A percentile compares a stretch with the other conserved stretches of the same genome.
These are phyloP conservation scores for Acer negundo DNA, from an alignment of 345 rosid species.

Conservation along the genomic window DNA sequence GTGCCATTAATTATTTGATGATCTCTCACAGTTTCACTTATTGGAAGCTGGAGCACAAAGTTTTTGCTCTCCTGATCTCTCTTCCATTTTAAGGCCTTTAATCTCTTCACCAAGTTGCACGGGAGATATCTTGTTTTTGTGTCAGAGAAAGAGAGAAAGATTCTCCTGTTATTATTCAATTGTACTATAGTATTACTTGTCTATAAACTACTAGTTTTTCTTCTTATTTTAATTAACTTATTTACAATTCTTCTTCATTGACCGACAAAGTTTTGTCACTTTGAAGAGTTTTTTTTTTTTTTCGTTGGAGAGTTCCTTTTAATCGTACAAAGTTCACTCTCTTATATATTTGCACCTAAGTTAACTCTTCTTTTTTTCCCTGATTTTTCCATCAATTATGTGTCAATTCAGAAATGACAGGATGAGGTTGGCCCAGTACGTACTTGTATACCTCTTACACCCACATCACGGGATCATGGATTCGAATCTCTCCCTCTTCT, in stretches of 20 bases:
- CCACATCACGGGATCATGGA: too few relatives aligned
- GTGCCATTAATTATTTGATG: slow-evolving; percentile 26
- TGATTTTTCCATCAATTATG: too few relatives aligned
- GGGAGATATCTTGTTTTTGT: slow-evolving; percentile 25
- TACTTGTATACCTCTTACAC: too few relatives aligned
- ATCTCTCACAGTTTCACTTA: neutral
- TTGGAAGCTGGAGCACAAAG: neutral
- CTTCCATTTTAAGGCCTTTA: slow-evolving; percentile 16
- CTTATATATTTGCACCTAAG: too few relatives aligned
- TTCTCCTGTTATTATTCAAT: slow-evolving; percentile 10
- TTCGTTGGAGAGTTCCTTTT: neutral
- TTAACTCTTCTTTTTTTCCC: too few relatives aligned
- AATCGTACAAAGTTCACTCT: neutral
- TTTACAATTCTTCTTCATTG: neutral
- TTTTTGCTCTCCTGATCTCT: neutral
- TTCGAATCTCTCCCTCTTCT: too few relatives aligned
- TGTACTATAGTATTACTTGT: neutral
- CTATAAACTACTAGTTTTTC: neutral
- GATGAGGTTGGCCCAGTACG: too few relatives aligned
- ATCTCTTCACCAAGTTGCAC: slow-evolving; percentile 20
- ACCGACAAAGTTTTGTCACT: slow-evolving; percentile 11
- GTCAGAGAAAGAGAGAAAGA: slow-evolving; percentile 22
- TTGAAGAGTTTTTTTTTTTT: neutral
- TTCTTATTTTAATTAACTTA: too few relatives aligned
- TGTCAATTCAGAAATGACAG: too few relatives aligned